phyloP scores from a whole-genome alignment of 192 early-diverging fungal genomes.

The Linderina pennispora region DNA sequence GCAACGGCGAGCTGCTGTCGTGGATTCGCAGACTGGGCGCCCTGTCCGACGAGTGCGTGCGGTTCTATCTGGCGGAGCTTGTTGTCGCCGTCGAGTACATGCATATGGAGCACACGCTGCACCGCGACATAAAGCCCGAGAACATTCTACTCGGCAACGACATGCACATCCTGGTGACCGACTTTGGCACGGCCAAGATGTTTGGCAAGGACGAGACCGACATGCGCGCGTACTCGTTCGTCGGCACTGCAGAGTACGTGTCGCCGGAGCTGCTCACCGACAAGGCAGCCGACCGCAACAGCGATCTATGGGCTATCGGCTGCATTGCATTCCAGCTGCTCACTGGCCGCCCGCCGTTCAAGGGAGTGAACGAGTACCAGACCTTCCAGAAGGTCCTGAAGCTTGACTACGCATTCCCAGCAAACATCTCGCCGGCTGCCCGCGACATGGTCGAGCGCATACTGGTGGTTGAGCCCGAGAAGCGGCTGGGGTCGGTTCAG shows the following conservation, averaged over 20 bases:
- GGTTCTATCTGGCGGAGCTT: slow-evolving; percentile 87
- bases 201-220: slow-evolving; percentile 22
- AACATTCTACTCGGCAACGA: slow-evolving; percentile 81
- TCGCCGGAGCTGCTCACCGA: slow-evolving; percentile 93
- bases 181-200: slow-evolving; percentile 87
- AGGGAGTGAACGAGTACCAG: slow-evolving; percentile 90
- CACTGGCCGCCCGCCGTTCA: slow-evolving; percentile 89
- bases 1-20: slow-evolving; percentile 86
- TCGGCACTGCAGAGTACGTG: slow-evolving; percentile 98
- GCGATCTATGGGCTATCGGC: slow-evolving; percentile 78
- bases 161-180: slow-evolving; percentile 94
- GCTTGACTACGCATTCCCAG: slow-evolving; percentile 80
- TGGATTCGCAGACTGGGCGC: slow-evolving; percentile 73
- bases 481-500: slow-evolving; percentile 56
- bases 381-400: slow-evolving; percentile 94
- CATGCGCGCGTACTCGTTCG: slow-evolving; percentile 78
- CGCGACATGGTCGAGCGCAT: slow-evolving; percentile 71
- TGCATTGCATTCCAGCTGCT: slow-evolving; percentile 93
- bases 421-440: slow-evolving; percentile 61
- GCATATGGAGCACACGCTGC: slow-evolving; percentile 78
- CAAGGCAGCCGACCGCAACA: slow-evolving; percentile 70
- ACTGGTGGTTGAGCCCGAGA: slow-evolving; percentile 57
- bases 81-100: slow-evolving; percentile 81
- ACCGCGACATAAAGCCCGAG: slow-evolving; percentile 96
- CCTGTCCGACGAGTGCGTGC: slow-evolving; percentile 53